Percentiles rank a stretch among this genome's conserved stretches.
These are phyloP conservation scores for Candida tibetensis DNA, from an alignment of 805 yeast species.

Conservation along the genomic window DNA sequence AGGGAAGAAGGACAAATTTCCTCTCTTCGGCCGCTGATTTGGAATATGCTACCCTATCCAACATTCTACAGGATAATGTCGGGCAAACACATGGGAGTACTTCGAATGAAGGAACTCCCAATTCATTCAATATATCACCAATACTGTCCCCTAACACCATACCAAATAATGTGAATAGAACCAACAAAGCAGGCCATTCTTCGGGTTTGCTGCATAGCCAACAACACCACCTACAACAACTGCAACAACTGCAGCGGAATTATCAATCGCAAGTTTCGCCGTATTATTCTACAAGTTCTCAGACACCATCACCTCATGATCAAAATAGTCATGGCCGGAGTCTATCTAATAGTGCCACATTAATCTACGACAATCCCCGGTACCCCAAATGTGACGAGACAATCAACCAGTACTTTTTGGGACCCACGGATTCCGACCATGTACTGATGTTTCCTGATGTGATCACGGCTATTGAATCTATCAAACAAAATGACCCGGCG, in stretches of 20 bases:
- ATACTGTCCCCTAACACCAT: slow-evolving; percentile 30
- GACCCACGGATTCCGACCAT: slow-evolving; percentile 44
- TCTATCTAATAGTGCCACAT: slow-evolving; percentile 2
- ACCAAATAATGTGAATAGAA: slow-evolving; percentile 4
- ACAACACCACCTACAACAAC: not conserved
- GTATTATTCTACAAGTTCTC: slow-evolving; percentile 14
- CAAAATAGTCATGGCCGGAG: not conserved
- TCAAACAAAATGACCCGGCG: slow-evolving; percentile 40
- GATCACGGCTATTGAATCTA: slow-evolving; percentile 40
- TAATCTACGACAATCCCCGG: slow-evolving; percentile 16
- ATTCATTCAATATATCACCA: slow-evolving; percentile 33
- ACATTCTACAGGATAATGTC: slow-evolving; percentile 53
- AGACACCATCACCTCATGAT: slow-evolving; percentile 15
- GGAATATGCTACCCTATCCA: slow-evolving; percentile 68
- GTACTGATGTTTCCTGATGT: slow-evolving; percentile 59
- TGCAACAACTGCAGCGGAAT: not conserved
- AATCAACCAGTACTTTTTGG: slow-evolving; percentile 69
- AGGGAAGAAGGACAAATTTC: slow-evolving; percentile 42
- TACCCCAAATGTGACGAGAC: slow-evolving; percentile 51
- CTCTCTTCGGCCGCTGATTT: slow-evolving; percentile 69
- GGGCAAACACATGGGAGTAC: slow-evolving; percentile 25
- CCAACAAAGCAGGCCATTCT: not conserved
- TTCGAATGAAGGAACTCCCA: slow-evolving; percentile 39
- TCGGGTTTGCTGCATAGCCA: not conserved
- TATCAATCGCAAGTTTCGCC: slow-evolving; percentile 9